phyloP scores from a whole-genome alignment of 1,284 basidiomycete genomes.

The Boletellus dicymbophilus region DNA sequence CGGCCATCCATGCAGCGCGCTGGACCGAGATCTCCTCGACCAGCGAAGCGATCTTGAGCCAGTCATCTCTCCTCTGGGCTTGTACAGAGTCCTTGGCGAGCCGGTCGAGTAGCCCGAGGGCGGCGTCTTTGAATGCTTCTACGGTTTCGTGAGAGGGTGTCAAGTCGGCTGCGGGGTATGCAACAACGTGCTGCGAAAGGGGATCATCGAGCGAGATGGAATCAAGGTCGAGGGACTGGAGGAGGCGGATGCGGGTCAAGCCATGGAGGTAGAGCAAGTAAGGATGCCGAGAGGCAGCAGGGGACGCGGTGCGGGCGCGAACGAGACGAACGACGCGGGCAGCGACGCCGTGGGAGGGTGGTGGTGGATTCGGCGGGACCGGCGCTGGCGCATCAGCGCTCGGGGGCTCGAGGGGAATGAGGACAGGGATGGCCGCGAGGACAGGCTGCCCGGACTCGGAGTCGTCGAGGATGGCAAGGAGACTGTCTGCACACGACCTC shows the following conservation, averaged over 20 bases:
- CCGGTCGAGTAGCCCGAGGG: slow-evolving; percentile 64
- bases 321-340: slow-evolving; percentile 67
- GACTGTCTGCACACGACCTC: slow-evolving; percentile 53
- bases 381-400: slow-evolving; percentile 26
- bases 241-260: slow-evolving; percentile 53
- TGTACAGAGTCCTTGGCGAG: slow-evolving; percentile 62
- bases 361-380: slow-evolving; percentile 2
- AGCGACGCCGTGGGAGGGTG: slow-evolving; percentile 41
- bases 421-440: slow-evolving; percentile 64
- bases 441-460: slow-evolving; percentile 59
- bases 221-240: slow-evolving; percentile 35
- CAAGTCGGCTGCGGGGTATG: slow-evolving; percentile 46
- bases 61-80: slow-evolving; percentile 58
- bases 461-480: slow-evolving; percentile 61
- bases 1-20: slow-evolving; percentile 69
- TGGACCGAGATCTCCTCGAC: slow-evolving; percentile 63
- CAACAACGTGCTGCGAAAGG: slow-evolving; percentile 45
- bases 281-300: slow-evolving; percentile 43
- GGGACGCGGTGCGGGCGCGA: slow-evolving; percentile 40
- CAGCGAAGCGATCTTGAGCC: slow-evolving; percentile 63
- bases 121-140: slow-evolving; percentile 66
- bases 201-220: slow-evolving; percentile 29
- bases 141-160: slow-evolving; percentile 54
- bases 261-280: slow-evolving; percentile 71
- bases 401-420: slow-evolving; percentile 16